Evolutionary conservation across 345 rosid genomes (phyloP).

Genomic region (Balakata baccata): DNA sequence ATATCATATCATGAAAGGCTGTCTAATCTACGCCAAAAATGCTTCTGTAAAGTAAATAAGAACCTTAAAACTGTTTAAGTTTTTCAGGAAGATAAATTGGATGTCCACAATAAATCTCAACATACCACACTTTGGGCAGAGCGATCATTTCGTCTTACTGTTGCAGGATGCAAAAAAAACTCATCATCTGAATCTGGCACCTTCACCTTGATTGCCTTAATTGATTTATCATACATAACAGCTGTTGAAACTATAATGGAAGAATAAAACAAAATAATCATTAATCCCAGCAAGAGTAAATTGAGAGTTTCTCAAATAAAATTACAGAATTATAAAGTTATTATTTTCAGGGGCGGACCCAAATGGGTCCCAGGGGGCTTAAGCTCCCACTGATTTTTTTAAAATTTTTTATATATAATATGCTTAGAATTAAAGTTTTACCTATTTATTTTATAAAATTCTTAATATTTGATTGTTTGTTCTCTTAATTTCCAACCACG

Average conservation of each 20-base stretch:
- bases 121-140: slow-evolving; percentile 94
- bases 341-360: too few relatives aligned
- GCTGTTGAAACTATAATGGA: slow-evolving; percentile 73
- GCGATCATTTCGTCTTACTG: slow-evolving; percentile 84
- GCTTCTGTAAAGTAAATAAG: neutral
- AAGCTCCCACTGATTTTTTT: too few relatives aligned
- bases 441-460: too few relatives aligned
- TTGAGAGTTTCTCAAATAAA: neutral
- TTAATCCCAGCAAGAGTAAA: slow-evolving; percentile 1
- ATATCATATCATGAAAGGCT: neutral
- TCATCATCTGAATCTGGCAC: slow-evolving; percentile 90
- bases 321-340: neutral
- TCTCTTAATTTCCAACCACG: too few relatives aligned
- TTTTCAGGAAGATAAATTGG: neutral
- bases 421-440: too few relatives aligned
- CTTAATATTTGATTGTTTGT: too few relatives aligned
- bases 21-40: neutral
- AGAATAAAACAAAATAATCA: slow-evolving; percentile 1
- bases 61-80: neutral
- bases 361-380: too few relatives aligned
- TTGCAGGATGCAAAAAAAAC: slow-evolving; percentile 89
- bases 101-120: slow-evolving; percentile 7
- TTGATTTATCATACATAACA: slow-evolving; percentile 67
- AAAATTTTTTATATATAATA: too few relatives aligned
- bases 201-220: slow-evolving; percentile 80